Evolutionary conservation across 768 basidiomycete genomes (phyloP).

Genomic region (Pleurotus djamor): DNA sequence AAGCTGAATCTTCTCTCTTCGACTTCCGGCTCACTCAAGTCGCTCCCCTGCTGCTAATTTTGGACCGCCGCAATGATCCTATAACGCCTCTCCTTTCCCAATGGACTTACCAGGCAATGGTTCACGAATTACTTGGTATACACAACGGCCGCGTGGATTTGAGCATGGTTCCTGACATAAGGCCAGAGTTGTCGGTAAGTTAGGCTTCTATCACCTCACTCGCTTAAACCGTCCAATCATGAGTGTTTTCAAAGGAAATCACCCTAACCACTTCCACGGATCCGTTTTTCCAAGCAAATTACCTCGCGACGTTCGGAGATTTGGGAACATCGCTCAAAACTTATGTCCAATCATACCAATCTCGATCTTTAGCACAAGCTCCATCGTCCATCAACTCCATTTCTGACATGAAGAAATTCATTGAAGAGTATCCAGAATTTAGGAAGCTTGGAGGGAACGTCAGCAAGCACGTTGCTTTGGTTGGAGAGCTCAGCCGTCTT

Average conservation of each 20-base stretch:
- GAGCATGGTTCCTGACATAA: conserved; percentile 79
- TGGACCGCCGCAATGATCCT: conserved; percentile 96
- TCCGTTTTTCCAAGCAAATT: conserved; percentile 89
- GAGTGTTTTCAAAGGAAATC: conserved; percentile 64
- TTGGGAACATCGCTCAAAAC: conserved; percentile 87
- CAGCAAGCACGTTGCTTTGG: conserved; percentile 96
- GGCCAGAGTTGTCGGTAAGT: conserved; percentile 80
- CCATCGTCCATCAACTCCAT: conserved; percentile 90
- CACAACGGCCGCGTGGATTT: conserved; percentile 92
- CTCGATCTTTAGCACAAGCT: conserved; percentile 71
- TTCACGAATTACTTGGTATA: conserved; percentile 92
- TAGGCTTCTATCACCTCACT: neutral
- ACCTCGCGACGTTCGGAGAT: conserved; percentile 94
- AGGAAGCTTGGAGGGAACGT: conserved; percentile 96
- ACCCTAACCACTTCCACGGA: conserved; percentile 90
- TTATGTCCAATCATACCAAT: conserved; percentile 93
- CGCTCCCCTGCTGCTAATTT: conserved; percentile 84
- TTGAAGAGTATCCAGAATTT: conserved; percentile 99
- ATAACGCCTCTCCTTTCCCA: conserved; percentile 95
- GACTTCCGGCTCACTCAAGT: conserved; percentile 91
- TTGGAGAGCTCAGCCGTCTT: conserved; percentile 91
- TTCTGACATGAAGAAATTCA: conserved; percentile 93
- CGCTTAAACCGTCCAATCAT: conserved; percentile 8
- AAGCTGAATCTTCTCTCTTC: conserved; percentile 80
- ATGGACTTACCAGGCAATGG: conserved; percentile 99